Base-by-base conservation (phyloP, 116 monocot genomes). In the Papilionanthe hybrid region DNA sequence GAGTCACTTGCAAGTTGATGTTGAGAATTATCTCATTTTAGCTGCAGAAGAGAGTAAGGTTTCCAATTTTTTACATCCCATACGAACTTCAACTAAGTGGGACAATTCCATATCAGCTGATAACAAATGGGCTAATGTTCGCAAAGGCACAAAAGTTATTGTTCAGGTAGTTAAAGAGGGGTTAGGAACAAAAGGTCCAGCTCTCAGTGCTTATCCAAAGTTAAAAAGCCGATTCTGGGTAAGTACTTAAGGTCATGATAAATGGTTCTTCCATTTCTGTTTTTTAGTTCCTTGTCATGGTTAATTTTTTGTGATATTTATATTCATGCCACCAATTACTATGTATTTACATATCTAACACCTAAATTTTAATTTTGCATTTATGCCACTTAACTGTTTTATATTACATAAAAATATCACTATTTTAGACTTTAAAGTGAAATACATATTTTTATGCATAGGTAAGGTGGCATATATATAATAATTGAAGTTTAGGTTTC, bases 211-310 rank as follows among this genome's bases (percentile, higher is more conserved):
- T 50, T 94, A 92, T 89, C 97, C 97, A 67, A 89, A 75, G 80
- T 82, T 98, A 76, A 91, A 88, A 83, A 98, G 97, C 83, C 82
- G 97, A 86, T 98, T 98, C 85, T 98, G 94, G 97, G 97, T 98
- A 91, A 75, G 89, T 56, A 57, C 2, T 27, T 3, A 53, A 56
- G 12, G 80, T 49, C 32, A 75, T 10, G 15, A 29, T 72, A 7
- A 17, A 29, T 71, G 11, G 37, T 37, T 27, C 8, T 65, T 22
- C 11, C 11, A 65, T 23, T 22, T 65, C 11, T 11, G 65, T 65
- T 65, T 65, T 49, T 65, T 27, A 65, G 65, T 23, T 10, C 65
- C 8, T 63, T 7, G 27, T 28, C 28, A 25, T 27, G 28, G 27
- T 65, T 27, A 10, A 28, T 27, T 65, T n/a, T 37, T 37, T 37